phyloP scores from a whole-genome alignment of 768 basidiomycete species.

The Kwoniella dendrophila region DNA sequence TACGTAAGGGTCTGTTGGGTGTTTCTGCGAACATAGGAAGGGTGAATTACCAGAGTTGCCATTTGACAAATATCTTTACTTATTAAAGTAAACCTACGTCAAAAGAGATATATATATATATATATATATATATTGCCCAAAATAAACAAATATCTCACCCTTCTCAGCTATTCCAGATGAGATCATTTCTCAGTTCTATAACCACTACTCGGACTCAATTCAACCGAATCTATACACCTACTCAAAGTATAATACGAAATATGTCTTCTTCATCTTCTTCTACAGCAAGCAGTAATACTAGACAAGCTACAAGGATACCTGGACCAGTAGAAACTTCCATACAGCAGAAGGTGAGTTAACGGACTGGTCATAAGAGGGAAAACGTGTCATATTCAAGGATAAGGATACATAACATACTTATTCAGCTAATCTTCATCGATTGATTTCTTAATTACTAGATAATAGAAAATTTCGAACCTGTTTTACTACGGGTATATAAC shows the following conservation, averaged over 20 bases:
- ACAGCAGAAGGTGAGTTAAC: conserved; percentile 48
- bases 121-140: no score
- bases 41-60: no score
- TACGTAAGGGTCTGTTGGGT: not conserved
- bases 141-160: no score
- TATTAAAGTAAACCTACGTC: no score
- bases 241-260: not conserved
- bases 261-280: not conserved
- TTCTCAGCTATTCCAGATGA: not conserved
- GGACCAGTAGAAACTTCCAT: conserved; percentile 56
- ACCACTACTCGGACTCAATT: not conserved
- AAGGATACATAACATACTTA: no score
- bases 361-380: no score
- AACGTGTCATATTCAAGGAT: no score
- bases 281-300: no score
- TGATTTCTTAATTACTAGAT: no score
- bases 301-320: conserved; percentile 36
- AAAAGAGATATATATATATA: no score
- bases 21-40: no score
- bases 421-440: not conserved
- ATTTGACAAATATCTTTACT: no score
- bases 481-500: conserved; percentile 55
- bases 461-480: conserved; percentile 53
- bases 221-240: not conserved
- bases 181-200: not conserved